Evolutionary conservation across 495 filamentous ascomycete species (phyloP), one percentile per base, ranked within the genome.

Genomic region (Daldinia caldariorum): DNA sequence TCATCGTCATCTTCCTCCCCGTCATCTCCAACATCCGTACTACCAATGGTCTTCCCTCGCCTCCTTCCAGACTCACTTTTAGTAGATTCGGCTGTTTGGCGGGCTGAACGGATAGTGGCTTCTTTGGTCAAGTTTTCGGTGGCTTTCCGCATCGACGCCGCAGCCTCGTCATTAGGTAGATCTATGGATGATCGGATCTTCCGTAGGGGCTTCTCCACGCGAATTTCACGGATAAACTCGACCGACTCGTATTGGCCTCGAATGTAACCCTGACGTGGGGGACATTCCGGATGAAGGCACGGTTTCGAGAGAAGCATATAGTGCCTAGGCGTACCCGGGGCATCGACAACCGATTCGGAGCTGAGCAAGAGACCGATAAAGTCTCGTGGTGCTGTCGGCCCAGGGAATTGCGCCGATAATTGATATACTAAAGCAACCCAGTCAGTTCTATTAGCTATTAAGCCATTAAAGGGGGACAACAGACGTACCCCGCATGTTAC

Each of bases 281-380:
- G 88, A 18, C 89, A 89, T 62, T 91, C 89, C 0, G 88, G 88
- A 79, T 97, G 94, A 31, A 80, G 79, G 74, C 91, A 90, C 1
- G 95, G 95, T 76, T 89, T 90, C 13, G 94, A 97, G 5, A 97
- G 87, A 65, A 97, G 86, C 84, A 97, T 92, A 76, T 88, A 97
- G 74, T 91, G 90, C 62, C 89, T 84, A 22, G 76, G 53, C 4
- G 67, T 59, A 7, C 59, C 35, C n/a, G 67, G 66, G 9, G 57
- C 32, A 29, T 63, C 63, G 7, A 58, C 47, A 8, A 72, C 67
- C 14, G 76, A 74, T 43, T 85, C 82, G 1, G 87, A 84, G 32
- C 85, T 91, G 45, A 96, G 81, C 32, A 92, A 83, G 71, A 94
- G 77, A 10, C 89, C 88, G 34, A 97, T 88, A 79, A 97, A 97